phyloP scores from a whole-genome alignment of 2,329 filamentous ascomycete genomes.

The Cytospora piceae region DNA sequence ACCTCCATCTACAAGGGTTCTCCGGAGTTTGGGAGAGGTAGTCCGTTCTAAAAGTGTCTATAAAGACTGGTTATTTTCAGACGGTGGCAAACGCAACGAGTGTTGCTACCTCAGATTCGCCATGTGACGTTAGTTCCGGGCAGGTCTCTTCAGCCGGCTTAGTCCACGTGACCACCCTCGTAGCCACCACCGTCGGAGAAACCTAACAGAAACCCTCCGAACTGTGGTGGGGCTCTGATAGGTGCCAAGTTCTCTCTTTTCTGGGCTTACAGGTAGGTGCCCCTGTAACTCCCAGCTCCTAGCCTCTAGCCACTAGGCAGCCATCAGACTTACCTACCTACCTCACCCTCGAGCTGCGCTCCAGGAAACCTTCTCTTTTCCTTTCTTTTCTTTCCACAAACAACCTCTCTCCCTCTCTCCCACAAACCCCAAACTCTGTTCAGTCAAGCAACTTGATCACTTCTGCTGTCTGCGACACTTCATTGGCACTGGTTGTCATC shows the following conservation, averaged over 20 bases:
- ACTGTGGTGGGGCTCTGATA: not conserved
- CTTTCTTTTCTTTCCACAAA: not conserved
- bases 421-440: not conserved
- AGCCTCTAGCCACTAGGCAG: not conserved
- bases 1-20: too few relatives aligned
- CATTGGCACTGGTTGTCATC: not conserved
- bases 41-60: too few relatives aligned
- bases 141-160: not conserved
- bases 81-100: too few relatives aligned
- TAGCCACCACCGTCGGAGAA: not conserved
- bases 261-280: not conserved
- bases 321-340: not conserved
- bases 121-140: not conserved
- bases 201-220: not conserved
- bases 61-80: too few relatives aligned
- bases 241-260: not conserved
- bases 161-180: not conserved
- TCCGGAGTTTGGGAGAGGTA: too few relatives aligned
- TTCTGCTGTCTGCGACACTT: not conserved
- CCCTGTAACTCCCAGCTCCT: not conserved
- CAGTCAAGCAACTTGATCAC: not conserved
- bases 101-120: not conserved
- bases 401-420: not conserved
- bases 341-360: not conserved
- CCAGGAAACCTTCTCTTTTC: not conserved